A percentile compares a stretch with the other conserved stretches of the same genome.
Conservation (phyloP, 805 yeast species). For the Candida sanyiensis region DNA sequence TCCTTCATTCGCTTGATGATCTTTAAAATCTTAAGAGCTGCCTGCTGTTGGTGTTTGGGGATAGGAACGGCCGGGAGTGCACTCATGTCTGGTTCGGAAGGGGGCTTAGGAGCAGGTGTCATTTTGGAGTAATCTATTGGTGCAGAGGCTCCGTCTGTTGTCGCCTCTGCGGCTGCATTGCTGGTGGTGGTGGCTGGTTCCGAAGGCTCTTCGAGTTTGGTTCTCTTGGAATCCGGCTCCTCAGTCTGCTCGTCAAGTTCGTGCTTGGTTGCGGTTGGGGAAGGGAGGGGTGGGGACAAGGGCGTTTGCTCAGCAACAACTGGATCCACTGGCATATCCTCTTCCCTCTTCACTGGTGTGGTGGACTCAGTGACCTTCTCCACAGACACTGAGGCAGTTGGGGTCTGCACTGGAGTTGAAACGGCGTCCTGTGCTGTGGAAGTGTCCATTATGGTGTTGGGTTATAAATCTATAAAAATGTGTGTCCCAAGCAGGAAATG, state of each 20-base stretch:
- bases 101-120: slow-evolving; percentile 71
- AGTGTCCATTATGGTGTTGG: slow-evolving; percentile 3
- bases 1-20: slow-evolving; percentile 88
- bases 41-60: slow-evolving; percentile 80
- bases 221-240: slow-evolving; percentile 4
- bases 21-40: slow-evolving; percentile 70
- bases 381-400: slow-evolving; percentile 2
- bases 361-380: not conserved
- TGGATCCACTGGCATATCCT: not conserved
- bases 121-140: slow-evolving; percentile 12
- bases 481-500: slow-evolving; percentile 2
- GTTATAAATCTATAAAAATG: not conserved
- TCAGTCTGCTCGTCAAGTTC: slow-evolving; percentile 8
- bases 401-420: slow-evolving; percentile 14
- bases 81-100: slow-evolving; percentile 66
- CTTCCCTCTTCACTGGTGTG: not conserved
- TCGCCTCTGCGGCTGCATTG: slow-evolving; percentile 1
- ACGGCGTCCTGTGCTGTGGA: slow-evolving; percentile 11
- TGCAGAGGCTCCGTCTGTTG: not conserved
- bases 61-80: slow-evolving; percentile 62
- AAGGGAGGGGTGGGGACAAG: slow-evolving; percentile 40
- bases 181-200: slow-evolving; percentile 1
- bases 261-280: slow-evolving; percentile 26
- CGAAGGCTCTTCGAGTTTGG: slow-evolving; percentile 4
- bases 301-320: slow-evolving; percentile 28